phyloP scores from a whole-genome alignment of 108 stramenopile species.

The Discostella stelligeroides region DNA sequence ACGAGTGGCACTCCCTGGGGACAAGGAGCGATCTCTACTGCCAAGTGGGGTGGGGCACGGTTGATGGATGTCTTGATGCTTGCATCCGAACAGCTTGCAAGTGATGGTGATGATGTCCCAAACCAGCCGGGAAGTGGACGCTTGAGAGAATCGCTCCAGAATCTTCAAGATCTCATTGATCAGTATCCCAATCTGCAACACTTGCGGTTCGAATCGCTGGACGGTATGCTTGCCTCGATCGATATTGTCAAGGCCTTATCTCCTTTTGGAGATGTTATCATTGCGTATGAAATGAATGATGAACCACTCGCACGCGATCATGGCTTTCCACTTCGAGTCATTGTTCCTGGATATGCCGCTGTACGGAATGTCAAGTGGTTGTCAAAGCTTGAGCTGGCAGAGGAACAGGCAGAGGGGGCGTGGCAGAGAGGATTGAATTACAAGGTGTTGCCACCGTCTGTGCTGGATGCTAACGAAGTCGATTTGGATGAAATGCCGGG shows the following conservation, averaged over 20 bases:
- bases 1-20: slow-evolving; percentile 93
- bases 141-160: slow-evolving; percentile 29
- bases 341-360: slow-evolving; percentile 94
- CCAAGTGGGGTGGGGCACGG: slow-evolving; percentile 92
- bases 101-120: slow-evolving; percentile 63
- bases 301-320: slow-evolving; percentile 91
- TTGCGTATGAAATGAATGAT: slow-evolving; percentile 98
- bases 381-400: slow-evolving; percentile 64
- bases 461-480: slow-evolving; percentile 69
- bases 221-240: slow-evolving; percentile 86
- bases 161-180: slow-evolving; percentile 31
- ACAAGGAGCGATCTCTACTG: slow-evolving; percentile 91
- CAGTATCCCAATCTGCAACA: slow-evolving; percentile 51
- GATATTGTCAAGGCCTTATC: slow-evolving; percentile 84
- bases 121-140: slow-evolving; percentile 40
- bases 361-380: slow-evolving; percentile 88
- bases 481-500: slow-evolving; percentile 74
- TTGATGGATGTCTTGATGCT: slow-evolving; percentile 83
- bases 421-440: slow-evolving; percentile 90
- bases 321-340: slow-evolving; percentile 93
- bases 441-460: slow-evolving; percentile 80
- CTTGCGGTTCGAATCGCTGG: slow-evolving; percentile 84
- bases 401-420: slow-evolving; percentile 70
- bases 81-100: slow-evolving; percentile 45
- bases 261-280: slow-evolving; percentile 89